A percentile compares a stretch with the other conserved stretches of the same genome.
Evolutionary conservation across 2,329 filamentous ascomycete species (phyloP).

Genomic region (Tolypocladium capitatum): DNA sequence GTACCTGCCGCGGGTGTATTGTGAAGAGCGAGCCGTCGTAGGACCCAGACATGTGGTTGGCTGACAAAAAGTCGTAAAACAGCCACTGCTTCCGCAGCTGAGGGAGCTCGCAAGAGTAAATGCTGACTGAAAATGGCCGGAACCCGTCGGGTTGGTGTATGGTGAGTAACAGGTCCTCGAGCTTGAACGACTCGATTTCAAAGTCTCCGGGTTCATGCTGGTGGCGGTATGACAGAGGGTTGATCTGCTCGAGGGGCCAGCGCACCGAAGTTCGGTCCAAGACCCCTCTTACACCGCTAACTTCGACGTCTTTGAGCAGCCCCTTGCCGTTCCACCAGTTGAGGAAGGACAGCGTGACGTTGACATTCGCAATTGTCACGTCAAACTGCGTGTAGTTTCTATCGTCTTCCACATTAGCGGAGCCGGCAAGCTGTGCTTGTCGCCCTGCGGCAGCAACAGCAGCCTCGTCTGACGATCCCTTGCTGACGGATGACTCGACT

Average conservation of each 20-base stretch:
- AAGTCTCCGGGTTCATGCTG: conserved; percentile 87
- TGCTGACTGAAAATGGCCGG: conserved; percentile 88
- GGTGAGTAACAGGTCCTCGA: conserved; percentile 85
- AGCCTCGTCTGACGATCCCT: conserved; percentile 80
- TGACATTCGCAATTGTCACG: conserved; percentile 84
- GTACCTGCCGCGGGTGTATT: conserved; percentile 85
- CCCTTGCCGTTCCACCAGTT: conserved; percentile 99
- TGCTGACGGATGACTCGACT: conserved; percentile 68
- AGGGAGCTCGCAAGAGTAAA: conserved; percentile 89
- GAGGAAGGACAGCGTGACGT: conserved; percentile 91
- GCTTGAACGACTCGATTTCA: conserved; percentile 91
- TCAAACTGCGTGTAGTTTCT: conserved; percentile 98
- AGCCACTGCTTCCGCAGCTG: conserved; percentile 91
- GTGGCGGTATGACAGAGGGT: conserved; percentile 79
- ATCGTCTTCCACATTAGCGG: conserved; percentile 49
- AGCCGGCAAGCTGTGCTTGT: conserved; percentile 24
- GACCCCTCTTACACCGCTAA: conserved; percentile 85
- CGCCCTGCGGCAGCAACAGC: conserved; percentile 69
- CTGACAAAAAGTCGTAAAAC: conserved; percentile 93
- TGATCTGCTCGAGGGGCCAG: conserved; percentile 50
- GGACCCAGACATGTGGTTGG: conserved; percentile 90
- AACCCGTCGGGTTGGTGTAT: conserved; percentile 83
- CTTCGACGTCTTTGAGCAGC: conserved; percentile 77
- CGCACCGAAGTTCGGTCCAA: conserved; percentile 76
- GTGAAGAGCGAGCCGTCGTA: conserved; percentile 95